Evolutionary conservation across 2,329 filamentous ascomycete species (phyloP).

Genomic region (Colletotrichum kahawae): DNA sequence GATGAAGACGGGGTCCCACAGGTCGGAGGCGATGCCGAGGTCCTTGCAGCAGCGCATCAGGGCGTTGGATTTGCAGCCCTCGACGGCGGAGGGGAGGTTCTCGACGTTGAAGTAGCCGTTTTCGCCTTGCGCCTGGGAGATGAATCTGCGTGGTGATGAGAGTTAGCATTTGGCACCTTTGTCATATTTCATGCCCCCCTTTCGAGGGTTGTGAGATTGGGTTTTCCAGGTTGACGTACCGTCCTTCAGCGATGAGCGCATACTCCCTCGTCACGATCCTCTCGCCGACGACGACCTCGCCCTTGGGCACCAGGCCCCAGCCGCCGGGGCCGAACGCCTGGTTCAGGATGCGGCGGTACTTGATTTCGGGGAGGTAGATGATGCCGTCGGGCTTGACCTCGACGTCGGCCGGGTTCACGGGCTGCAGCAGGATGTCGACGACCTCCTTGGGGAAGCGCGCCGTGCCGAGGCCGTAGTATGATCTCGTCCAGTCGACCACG

Average conservation of each 20-base stretch:
- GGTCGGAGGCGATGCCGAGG: slow-evolving; percentile 88
- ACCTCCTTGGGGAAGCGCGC: slow-evolving; percentile 74
- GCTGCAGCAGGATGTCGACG: slow-evolving; percentile 69
- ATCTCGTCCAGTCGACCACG: slow-evolving; percentile 77
- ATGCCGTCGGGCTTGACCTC: slow-evolving; percentile 99
- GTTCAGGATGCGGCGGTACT: slow-evolving; percentile 92
- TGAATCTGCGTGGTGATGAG: slow-evolving; percentile 64
- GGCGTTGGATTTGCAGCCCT: slow-evolving; percentile 97
- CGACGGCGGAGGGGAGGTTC: slow-evolving; percentile 89
- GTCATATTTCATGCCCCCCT: no score
- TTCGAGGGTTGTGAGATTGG: no score
- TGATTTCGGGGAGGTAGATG: slow-evolving; percentile 96
- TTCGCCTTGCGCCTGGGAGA: slow-evolving; percentile 91
- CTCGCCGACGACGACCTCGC: slow-evolving; percentile 83
- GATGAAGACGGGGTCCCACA: slow-evolving; percentile 96
- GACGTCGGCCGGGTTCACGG: slow-evolving; percentile 75
- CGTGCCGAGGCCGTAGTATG: slow-evolving; percentile 79
- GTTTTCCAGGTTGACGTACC: slow-evolving; percentile 60
- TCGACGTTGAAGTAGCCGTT: slow-evolving; percentile 92
- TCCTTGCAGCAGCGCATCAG: slow-evolving; percentile 99
- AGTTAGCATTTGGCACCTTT: neutral
- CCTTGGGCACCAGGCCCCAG: slow-evolving; percentile 90
- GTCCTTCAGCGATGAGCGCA: slow-evolving; percentile 84
- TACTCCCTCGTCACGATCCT: slow-evolving; percentile 89
- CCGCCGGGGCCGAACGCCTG: slow-evolving; percentile 91